Percentiles rank a stretch among this genome's conserved stretches.
phyloP scores from a whole-genome alignment of 2,329 filamentous ascomycete species.

The Colletotrichum magnum region DNA sequence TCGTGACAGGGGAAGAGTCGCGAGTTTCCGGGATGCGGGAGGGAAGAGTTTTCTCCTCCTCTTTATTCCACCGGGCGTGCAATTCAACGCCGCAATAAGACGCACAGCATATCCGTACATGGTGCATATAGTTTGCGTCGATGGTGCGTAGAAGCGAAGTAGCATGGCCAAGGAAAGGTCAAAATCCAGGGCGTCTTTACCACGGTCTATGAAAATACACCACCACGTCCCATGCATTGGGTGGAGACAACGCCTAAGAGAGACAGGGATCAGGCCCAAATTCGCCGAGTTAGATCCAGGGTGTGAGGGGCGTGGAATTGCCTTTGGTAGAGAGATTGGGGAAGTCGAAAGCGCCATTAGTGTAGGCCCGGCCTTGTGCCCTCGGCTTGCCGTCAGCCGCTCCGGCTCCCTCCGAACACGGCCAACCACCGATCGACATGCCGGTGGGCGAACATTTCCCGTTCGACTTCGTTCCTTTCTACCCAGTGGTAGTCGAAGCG shows the following conservation, averaged over 20 bases:
- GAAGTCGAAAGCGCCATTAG: conserved; percentile 34
- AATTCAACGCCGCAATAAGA: too few species aligned
- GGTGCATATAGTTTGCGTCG: neutral
- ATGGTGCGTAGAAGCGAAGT: neutral
- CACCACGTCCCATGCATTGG: neutral
- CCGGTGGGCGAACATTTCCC: neutral
- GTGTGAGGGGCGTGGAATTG: conserved; percentile 24
- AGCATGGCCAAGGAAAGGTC: conserved; percentile 12
- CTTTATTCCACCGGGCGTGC: neutral
- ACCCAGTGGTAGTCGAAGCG: too few species aligned
- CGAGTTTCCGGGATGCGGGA: conserved; percentile 13
- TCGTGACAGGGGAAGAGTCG: conserved; percentile 10
- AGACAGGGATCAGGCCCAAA: conserved; percentile 23
- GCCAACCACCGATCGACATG: conserved; percentile 18
- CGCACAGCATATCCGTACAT: too few species aligned
- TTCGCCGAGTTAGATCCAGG: conserved; percentile 23
- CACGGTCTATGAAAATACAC: too few species aligned
- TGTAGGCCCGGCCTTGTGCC: neutral
- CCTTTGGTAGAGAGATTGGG: conserved; percentile 4
- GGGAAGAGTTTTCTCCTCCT: neutral
- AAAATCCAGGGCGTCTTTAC: conserved; percentile 10
- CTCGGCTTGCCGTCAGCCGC: neutral
- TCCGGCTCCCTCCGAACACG: conserved; percentile 23
- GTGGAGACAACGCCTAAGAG: neutral
- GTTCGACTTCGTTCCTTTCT: neutral